Evolutionary conservation across 2,329 filamentous ascomycete genomes (phyloP).

Genomic region (Nothomitra cinnamomea): DNA sequence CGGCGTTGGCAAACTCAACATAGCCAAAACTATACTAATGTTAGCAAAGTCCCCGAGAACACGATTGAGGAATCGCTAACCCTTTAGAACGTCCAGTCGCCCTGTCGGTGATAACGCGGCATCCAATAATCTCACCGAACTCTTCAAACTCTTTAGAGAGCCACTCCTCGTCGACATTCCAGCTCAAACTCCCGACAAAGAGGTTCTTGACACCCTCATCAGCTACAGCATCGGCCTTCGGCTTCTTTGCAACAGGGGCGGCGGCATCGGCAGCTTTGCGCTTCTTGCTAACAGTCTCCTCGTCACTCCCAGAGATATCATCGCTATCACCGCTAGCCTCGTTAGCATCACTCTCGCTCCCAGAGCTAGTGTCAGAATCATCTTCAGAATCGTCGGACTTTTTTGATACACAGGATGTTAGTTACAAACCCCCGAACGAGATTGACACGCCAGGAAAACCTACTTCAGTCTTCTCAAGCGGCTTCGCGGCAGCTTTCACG

Average conservation of each 20-base stretch:
- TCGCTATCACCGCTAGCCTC: constrained; percentile 13
- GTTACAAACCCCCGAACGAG: background rate
- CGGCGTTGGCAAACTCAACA: constrained; percentile 61
- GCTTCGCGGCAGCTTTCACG: constrained; percentile 12
- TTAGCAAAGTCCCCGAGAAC: constrained; percentile 11
- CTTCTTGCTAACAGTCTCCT: constrained; percentile 39
- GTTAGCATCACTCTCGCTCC: constrained; percentile 7
- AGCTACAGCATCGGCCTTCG: constrained; percentile 38
- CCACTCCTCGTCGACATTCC: constrained; percentile 74
- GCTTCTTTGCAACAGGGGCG: constrained; percentile 45
- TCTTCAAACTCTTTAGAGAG: constrained; percentile 67
- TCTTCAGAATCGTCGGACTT: constrained; percentile 11
- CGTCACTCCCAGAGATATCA: constrained; percentile 17
- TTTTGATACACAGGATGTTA: constrained; percentile 6
- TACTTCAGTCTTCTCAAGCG: constrained; percentile 7
- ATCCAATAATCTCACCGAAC: constrained; percentile 54
- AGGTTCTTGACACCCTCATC: constrained; percentile 44
- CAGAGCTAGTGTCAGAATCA: constrained; percentile 11
- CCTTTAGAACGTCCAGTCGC: constrained; percentile 70
- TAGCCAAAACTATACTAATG: constrained; percentile 52
- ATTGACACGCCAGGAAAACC: constrained; percentile 6
- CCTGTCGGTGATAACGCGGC: constrained; percentile 71
- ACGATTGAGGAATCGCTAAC: constrained; percentile 22
- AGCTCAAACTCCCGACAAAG: constrained; percentile 81
- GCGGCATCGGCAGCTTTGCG: constrained; percentile 42